These are phyloP conservation scores for Pythium aquatile DNA, from an alignment of 352 stramenopile species.

Conservation along the genomic window DNA sequence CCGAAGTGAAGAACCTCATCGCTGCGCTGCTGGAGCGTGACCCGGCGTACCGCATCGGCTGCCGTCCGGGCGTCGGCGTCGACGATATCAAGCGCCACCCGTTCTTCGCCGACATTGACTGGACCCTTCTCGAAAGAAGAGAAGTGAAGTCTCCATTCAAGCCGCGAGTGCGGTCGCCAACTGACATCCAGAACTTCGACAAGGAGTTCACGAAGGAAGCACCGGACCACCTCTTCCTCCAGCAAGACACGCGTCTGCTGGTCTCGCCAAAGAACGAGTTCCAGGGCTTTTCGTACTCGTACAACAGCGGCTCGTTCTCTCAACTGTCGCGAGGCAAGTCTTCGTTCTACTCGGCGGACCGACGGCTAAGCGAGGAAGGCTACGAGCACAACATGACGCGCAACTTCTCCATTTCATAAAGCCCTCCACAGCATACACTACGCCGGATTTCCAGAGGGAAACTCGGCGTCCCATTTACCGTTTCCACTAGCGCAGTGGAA, in stretches of 20 bases:
- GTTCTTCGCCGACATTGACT: slow-evolving; percentile 83
- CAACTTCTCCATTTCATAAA: slow-evolving; percentile 37
- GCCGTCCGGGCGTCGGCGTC: slow-evolving; percentile 59
- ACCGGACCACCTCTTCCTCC: slow-evolving; percentile 65
- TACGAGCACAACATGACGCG: slow-evolving; percentile 32
- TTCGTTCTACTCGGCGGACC: slow-evolving; percentile 25
- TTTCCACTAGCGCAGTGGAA: slow-evolving; percentile 5
- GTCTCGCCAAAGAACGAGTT: slow-evolving; percentile 86
- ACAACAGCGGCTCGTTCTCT: slow-evolving; percentile 27
- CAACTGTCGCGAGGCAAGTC: slow-evolving; percentile 21
- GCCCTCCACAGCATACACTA: no score
- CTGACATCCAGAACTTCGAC: slow-evolving; percentile 89
- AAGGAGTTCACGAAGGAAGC: slow-evolving; percentile 86
- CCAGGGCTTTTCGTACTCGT: slow-evolving; percentile 81
- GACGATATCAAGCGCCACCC: slow-evolving; percentile 78
- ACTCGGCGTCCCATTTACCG: background rate
- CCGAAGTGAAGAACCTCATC: slow-evolving; percentile 79
- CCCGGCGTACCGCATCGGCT: slow-evolving; percentile 63
- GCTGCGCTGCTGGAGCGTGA: slow-evolving; percentile 73
- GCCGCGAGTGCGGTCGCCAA: slow-evolving; percentile 70
- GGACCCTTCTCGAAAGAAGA: slow-evolving; percentile 63
- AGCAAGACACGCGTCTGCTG: slow-evolving; percentile 73
- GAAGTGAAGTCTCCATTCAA: slow-evolving; percentile 85
- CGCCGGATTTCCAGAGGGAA: background rate
- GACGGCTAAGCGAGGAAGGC: slow-evolving; percentile 30